These are phyloP conservation scores for Botrytis medusae DNA, from an alignment of 2,329 filamentous ascomycete species.

Conservation along the genomic window DNA sequence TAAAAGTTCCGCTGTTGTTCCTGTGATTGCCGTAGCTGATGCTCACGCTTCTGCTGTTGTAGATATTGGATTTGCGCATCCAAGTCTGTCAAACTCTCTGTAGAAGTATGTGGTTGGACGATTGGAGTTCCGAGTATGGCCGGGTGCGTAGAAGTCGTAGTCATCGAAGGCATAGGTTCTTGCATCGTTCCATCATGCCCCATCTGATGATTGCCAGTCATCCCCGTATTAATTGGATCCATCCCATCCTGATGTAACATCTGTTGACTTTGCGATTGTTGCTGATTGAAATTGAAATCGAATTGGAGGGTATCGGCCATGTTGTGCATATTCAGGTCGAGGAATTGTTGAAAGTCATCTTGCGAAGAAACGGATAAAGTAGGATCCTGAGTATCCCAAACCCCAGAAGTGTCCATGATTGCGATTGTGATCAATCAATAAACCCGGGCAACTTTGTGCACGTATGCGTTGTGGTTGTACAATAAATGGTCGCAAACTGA, in stretches of 20 bases:
- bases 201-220: conserved; percentile 37
- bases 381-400: conserved; percentile 59
- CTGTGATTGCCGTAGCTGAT: conserved; percentile 46
- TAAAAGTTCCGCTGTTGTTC: conserved; percentile 57
- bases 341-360: conserved; percentile 64
- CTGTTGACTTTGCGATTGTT: conserved; percentile 34
- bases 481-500: conserved; percentile 14
- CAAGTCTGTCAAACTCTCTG: conserved; percentile 57
- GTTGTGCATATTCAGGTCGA: conserved; percentile 58
- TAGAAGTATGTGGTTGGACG: conserved; percentile 48
- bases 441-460: neutral
- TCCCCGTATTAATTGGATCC: conserved; percentile 51
- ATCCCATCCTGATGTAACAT: conserved; percentile 36
- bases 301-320: conserved; percentile 57
- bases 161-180: conserved; percentile 51
- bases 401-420: conserved; percentile 39
- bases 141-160: conserved; percentile 45
- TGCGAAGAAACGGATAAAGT: conserved; percentile 52
- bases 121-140: conserved; percentile 43
- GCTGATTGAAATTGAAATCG: conserved; percentile 56
- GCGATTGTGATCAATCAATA: neutral
- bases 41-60: conserved; percentile 62
- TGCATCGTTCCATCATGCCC: conserved; percentile 44
- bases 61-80: conserved; percentile 67
- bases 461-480: neutral